phyloP scores from a whole-genome alignment of 2,329 filamentous ascomycete species.

The Arthrinium phaeospermum region DNA sequence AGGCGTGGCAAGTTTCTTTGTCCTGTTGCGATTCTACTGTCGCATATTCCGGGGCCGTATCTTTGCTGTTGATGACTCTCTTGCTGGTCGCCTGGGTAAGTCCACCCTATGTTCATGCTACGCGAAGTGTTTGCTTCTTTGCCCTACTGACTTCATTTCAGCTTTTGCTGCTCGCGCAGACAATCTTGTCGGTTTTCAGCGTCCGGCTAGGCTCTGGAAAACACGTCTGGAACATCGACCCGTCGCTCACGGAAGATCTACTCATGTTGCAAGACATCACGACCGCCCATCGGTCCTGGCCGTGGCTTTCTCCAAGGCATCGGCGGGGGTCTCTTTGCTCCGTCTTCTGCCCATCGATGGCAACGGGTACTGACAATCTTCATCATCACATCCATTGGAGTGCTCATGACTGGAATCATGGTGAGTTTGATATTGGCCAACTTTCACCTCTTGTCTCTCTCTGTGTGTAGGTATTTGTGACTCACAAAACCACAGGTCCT shows the following conservation, averaged over 20 bases:
- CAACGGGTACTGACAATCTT: conserved; percentile 32
- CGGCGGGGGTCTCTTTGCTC: conserved; percentile 38
- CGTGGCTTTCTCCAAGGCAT: conserved; percentile 38
- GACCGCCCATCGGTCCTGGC: conserved; percentile 31
- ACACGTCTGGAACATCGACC: not conserved
- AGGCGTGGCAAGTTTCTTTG: not conserved
- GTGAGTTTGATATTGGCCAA: not conserved
- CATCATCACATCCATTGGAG: conserved; percentile 32
- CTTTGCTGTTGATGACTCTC: not conserved
- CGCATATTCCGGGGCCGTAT: not conserved
- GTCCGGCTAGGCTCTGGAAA: not conserved
- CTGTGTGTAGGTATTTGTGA: not conserved
- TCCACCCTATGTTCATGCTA: not conserved
- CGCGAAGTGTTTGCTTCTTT: too few relatives aligned
- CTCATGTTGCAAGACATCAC: not conserved
- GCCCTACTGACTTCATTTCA: not conserved
- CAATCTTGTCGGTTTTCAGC: not conserved
- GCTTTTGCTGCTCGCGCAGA: not conserved
- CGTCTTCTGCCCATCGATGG: conserved; percentile 30
- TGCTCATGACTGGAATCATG: conserved; percentile 31
- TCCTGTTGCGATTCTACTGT: not conserved
- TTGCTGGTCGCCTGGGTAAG: not conserved
- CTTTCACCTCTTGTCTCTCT: not conserved
- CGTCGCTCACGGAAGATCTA: not conserved
- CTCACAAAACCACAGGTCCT: conserved; percentile 22